Evolutionary conservation across 495 filamentous ascomycete species (phyloP), one percentile per base, ranked within the genome.

Genomic region (Xylaria grammica): DNA sequence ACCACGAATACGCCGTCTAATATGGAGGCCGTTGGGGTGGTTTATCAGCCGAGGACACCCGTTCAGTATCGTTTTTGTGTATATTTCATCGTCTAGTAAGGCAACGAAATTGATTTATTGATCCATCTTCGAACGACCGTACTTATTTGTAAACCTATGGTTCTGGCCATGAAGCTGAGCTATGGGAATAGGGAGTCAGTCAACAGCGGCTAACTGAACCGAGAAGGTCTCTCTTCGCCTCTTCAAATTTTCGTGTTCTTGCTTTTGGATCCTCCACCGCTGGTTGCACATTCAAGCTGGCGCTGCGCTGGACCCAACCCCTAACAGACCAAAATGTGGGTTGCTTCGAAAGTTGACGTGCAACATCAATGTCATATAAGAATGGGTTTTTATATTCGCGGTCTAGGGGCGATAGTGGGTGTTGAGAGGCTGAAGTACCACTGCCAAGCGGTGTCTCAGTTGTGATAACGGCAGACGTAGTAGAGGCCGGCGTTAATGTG

Each of bases 301-400:
- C 68, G 2, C 70, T 74, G 53, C 77, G 73, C 71, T 77, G 75
- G 36, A 79, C 67, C 38, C 72, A 77, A 68, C 79, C 69, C 50
- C 70, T 40, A n/a, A 81, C 66, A 15, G 75, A 75, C 58, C 72
- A 72, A 65, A 71, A 74, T 40, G 62, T 60, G 0, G 79, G 79
- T 64, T 68, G 51, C 34, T 72, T 75, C 6, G 77, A 73, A 17
- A 83, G 75, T 44, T 81, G 71, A 62, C 75, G 70, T 32, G 75
- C 78, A 40, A 83, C 63, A 48, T 71, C 74, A 19, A 77, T 55
- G 51, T 80, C 76, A 3, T 62, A 45, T 0, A 50, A n/a, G n/a
- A n/a, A 34, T 0, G 79, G 79, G 66, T 75, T 69, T 11, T 69
- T 65, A 58, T 74, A 82, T 8, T 69, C 24, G 15, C 77, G 71